Base-by-base conservation (phyloP, 495 filamentous ascomycete genomes). In the Penicillium cinerascens region DNA sequence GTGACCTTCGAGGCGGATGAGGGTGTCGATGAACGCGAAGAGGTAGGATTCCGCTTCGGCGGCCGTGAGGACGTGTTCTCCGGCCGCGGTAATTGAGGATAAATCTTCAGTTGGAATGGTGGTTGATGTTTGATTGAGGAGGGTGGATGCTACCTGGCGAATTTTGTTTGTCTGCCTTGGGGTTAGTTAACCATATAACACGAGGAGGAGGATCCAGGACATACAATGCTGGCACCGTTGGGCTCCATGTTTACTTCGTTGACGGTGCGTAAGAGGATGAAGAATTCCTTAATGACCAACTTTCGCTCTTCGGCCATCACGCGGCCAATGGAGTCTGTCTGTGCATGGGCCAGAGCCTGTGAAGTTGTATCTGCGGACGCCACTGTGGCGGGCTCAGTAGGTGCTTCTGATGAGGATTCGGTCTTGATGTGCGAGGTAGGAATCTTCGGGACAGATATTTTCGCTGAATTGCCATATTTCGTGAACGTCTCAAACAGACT, bases 181-280 rank as follows among this genome's bases (percentile, higher is more conserved):
- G 15, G 20, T 42, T 45, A 29, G 51, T 59, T 36, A 56, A 25
- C 21, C 21, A 36, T 6, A 39, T 8, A 11, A 42, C 35, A 41
- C 3, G 16, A 15, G 37, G 29, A 25, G 25, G 29, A 22, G 25
- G 9, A 4, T 29, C 6, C 26, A 37, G 39, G 26, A 70, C 79
- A 42, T 76, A 84, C 77, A 43, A 92, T 83, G 43, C 85, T 87
- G 39, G 78, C 79, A 16, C 82, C 87, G 60, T 91, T 92, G 2
- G 90, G 87, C 65, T 93, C 89, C 76, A 92, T 86, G 64, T 88
- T 88, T 42, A 87, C 78, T 70, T 89, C 84, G 47, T 82, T 84
- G 59, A 95, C 85, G 26, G 80, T 86, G 13, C 74, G 73, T 9
- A 95, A 66, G 7, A 92, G 81, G 0, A 80, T 68, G 4, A 92